Evolutionary conservation across 2,329 filamentous ascomycete species (phyloP), one percentile per base, ranked within the genome.

Genomic region (Fusarium tupiense): DNA sequence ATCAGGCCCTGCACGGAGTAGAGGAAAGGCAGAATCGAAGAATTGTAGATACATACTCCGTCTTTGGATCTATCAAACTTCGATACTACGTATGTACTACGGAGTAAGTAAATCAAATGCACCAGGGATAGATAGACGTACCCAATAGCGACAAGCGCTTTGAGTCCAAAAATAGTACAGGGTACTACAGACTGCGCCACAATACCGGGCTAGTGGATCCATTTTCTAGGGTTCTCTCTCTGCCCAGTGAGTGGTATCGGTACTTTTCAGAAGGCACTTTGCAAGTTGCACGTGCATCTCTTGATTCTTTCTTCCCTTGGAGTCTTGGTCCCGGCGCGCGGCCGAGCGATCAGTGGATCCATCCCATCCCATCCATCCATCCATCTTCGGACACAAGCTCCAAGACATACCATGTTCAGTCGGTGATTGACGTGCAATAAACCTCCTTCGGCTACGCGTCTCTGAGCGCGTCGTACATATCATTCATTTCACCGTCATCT

Each of bases 161-260:
- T 61, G 62, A 61, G 59, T 61, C 76, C 76, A 78, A 78, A 77
- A 78, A 78, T 78, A 78, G 76, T 66, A 63, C 31, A 19, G 7
- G 44, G 62, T 61, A 66, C 17, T 22, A 24, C 64, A 67, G 22
- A 59, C 67, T 76, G 63, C 64, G 75, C 75, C 75, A 77, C 71
- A 60, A 65, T 57, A 54, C 64, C 53, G 57, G 64, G 44, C 41
- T 66, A 63, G 61, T 49, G 63, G 65, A 72, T 64, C 37, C n/a
- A 24, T 6, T n/a, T 35, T 57, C 37, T 57, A 31, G 24, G 31
- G 61, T 64, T 56, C 63, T 50, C 64, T 35, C 70, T 72, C 41
- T 61, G 47, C 49, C 57, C 40, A 54, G 40, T 44, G 52, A 33
- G 41, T 56, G 65, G 76, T 78, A 78, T 73, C 69, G 60, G 76